Evolutionary conservation across 768 basidiomycete species (phyloP).

Genomic region (Boletus reticulatus): DNA sequence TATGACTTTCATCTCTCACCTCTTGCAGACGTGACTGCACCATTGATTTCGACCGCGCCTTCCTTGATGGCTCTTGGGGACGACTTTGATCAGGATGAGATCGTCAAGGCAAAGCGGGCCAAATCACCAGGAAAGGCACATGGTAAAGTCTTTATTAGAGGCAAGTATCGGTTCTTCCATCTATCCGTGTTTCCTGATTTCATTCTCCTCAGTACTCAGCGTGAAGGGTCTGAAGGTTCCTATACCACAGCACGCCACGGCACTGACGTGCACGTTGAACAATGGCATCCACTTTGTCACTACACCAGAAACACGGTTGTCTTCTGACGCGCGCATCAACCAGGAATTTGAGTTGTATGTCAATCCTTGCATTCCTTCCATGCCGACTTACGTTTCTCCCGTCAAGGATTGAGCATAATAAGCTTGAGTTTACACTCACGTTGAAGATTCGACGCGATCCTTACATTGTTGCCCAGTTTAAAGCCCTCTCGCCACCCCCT

Average conservation of each 20-base stretch:
- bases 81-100: conserved; percentile 28
- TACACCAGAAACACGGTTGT: conserved; percentile 73
- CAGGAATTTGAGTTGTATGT: conserved; percentile 91
- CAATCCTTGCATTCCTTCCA: not conserved
- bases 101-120: conserved; percentile 15
- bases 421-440: conserved; percentile 91
- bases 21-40: conserved; percentile 26
- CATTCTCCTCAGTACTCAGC: conserved; percentile 56
- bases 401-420: conserved; percentile 83
- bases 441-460: conserved; percentile 85
- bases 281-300: conserved; percentile 97
- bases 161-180: conserved; percentile 37
- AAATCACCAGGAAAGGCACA: conserved; percentile 63
- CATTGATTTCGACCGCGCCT: conserved; percentile 27
- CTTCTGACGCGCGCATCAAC: conserved; percentile 60
- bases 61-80: conserved; percentile 31
- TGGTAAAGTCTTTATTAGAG: conserved; percentile 94
- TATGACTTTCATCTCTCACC: conserved; percentile 31
- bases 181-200: not conserved
- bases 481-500: conserved; percentile 53
- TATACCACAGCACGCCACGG: conserved; percentile 71
- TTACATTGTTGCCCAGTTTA: conserved; percentile 78
- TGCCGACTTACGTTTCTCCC: not conserved
- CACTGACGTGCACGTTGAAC: conserved; percentile 84
- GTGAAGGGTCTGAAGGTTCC: conserved; percentile 75